Evolutionary conservation across 2,329 filamentous ascomycete genomes (phyloP), one percentile per base, ranked within the genome.

Genomic region (Ilyonectria mors-panacis): DNA sequence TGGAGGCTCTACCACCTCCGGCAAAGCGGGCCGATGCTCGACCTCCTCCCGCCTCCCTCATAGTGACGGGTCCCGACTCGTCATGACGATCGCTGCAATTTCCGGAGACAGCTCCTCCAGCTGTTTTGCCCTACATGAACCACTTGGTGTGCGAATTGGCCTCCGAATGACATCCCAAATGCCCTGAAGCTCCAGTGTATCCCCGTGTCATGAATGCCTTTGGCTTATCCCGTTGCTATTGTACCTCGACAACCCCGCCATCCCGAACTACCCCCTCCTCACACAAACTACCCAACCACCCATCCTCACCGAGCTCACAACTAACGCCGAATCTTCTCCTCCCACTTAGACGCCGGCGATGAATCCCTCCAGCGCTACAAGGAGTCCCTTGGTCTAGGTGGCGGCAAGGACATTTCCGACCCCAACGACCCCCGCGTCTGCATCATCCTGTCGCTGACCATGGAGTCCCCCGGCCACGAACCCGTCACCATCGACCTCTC

Each of bases 361-460:
- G 95, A 98, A 83, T 96, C 95, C 69, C 92, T 99, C 77, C 93
- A 97, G 84, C 93, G 95, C 78, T 99, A 97, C 93, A 99, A 99
- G 87, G 90, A 95, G 78, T 98, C 95, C 13, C 92, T 99, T 68
- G 96, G 96, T 75, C 91, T 98, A 67, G 90, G 91, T 71, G 91
- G 90, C 75, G 92, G 92, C 78, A 89, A 87, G 55, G 88, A 92
- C 75, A 88, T 94, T 67, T 92, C 90, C 63, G 90, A 95, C 80
- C 89, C 92, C 76, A 93, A 87, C 79, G 95, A 98, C 79, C 90
- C 93, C 55, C 93, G 95, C 75, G 94, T 93, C 80, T 97, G 94
- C 85, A 95, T 98, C 84, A 98, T 98, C 84, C 89, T 94, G 76
- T 93, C 94, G 63, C 92, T 99, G 63, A 92, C 94, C 68, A 92